Evolutionary conservation across 1,139 yeast genomes (phyloP), one percentile per base, ranked within the genome.

Genomic region (Pichia sp.): DNA sequence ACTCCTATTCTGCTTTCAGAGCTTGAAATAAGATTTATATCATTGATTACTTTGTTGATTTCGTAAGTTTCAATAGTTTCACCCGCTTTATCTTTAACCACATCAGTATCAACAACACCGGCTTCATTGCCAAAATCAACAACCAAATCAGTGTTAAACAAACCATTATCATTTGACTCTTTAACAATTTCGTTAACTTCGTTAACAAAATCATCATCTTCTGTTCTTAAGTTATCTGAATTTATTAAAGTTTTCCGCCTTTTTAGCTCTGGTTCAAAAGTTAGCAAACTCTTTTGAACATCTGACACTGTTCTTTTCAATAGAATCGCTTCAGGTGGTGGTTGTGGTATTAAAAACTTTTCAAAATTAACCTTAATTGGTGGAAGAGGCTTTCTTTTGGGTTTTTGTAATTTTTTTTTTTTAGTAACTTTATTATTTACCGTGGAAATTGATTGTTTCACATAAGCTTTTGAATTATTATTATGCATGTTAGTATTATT

Each of bases 271-370:
- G 28, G 29, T 14, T 25, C 42, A 22, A 39, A 25, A 7, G 18
- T 16, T 9, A 19, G 5, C 7, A 27, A 41, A 13, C 8, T 27
- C 9, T 25, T 27, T n/a, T 19, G 29, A 30, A 16, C 29, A 8
- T 42, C 45, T 7, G 18, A 47, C 14, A 19, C 43, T 28, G 46
- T 53, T 41, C 63, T 51, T 38, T 60, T 61, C 18, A n/a, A 19
- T 6, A 46, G 29, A 9, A 47, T 22, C 2, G 50, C 44, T 8
- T 50, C 50, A 2, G 53, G 52, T 14, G 58, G 60, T 19, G 59
- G 57, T 25, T 52, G 55, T n/a, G 57, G 58, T 14, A 41, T 36
- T 45, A 56, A 42, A 34, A 56, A 56, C 30, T 57, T 53, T 36
- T 53, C 52, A 42, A 52, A 48, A 36, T 58, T 55, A 16, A 53